Percentiles rank a stretch among this genome's conserved stretches.
Evolutionary conservation across 805 yeast genomes (phyloP).

Genomic region (Isabelozyma pseudorhagii): DNA sequence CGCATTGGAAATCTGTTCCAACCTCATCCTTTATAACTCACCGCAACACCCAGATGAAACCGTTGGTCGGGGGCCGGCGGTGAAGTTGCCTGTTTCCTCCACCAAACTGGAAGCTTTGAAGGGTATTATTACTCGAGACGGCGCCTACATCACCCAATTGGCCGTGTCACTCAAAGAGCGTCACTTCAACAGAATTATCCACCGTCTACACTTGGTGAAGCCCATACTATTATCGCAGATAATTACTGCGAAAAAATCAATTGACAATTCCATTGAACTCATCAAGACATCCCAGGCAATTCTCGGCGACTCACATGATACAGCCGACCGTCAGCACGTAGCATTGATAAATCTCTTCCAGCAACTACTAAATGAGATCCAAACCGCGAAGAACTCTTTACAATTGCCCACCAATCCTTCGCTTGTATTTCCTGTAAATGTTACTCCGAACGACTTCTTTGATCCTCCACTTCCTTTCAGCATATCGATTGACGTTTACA

Average conservation of each 20-base stretch:
- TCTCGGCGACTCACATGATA: conserved; percentile 6
- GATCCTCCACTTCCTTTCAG: conserved; percentile 47
- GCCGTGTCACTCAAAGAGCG: conserved; percentile 43
- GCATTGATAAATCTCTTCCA: conserved; percentile 21
- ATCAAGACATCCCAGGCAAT: conserved; percentile 13
- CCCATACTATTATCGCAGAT: conserved; percentile 42
- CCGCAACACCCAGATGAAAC: conserved; percentile 31
- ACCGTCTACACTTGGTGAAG: conserved; percentile 23
- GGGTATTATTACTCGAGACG: conserved; percentile 58
- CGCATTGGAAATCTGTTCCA: conserved; percentile 35
- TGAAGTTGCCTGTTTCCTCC: conserved; percentile 57
- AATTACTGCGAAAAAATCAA: conserved; percentile 42
- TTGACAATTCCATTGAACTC: conserved; percentile 32
- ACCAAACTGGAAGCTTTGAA: conserved; percentile 54
- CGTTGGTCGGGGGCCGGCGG: conserved; percentile 34
- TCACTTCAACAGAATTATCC: conserved; percentile 31
- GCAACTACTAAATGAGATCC: conserved; percentile 22
- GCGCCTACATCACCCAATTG: conserved; percentile 49
- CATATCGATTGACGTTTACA: conserved; percentile 54
- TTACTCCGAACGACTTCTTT: conserved; percentile 32
- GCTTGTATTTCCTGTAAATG: conserved; percentile 57
- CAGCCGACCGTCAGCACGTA: conserved; percentile 11
- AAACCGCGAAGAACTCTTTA: conserved; percentile 37
- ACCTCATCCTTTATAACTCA: conserved; percentile 33
- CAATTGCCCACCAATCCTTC: conserved; percentile 45